These are phyloP conservation scores for Schrenkiella parvula DNA, from an alignment of 345 rosid species.

Conservation along the genomic window DNA sequence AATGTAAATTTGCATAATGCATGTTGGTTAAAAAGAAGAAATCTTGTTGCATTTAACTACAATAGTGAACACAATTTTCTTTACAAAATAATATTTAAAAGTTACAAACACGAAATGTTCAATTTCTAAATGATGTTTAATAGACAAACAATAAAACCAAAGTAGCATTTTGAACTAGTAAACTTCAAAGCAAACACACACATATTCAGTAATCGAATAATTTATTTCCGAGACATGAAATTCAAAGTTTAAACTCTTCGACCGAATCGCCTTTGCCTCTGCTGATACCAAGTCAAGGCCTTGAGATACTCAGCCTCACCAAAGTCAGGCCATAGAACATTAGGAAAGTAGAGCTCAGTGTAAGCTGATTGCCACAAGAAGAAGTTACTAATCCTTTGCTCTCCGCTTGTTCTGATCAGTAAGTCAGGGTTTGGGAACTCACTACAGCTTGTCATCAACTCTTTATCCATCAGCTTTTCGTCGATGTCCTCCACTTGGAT, in stretches of 20 bases:
- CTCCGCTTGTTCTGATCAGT: slow-evolving; percentile 63
- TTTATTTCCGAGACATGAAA: neutral
- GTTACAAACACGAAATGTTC: too few species aligned
- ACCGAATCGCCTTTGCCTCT: slow-evolving; percentile 57
- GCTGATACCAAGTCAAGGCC: slow-evolving; percentile 51
- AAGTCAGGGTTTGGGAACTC: slow-evolving; percentile 56
- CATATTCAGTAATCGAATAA: neutral
- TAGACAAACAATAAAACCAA: neutral
- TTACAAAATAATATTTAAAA: too few species aligned
- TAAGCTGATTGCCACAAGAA: slow-evolving; percentile 68
- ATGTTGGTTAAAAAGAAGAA: too few species aligned
- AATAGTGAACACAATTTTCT: too few species aligned
- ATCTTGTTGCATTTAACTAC: too few species aligned
- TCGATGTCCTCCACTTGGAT: slow-evolving; percentile 45
- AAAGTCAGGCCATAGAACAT: slow-evolving; percentile 65
- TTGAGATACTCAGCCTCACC: slow-evolving; percentile 40
- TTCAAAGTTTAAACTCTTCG: neutral
- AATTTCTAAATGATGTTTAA: too few species aligned
- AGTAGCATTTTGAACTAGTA: neutral
- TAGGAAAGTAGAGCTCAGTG: slow-evolving; percentile 57
- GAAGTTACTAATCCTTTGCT: slow-evolving; percentile 64
- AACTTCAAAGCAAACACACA: neutral
- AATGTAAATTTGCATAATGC: too few species aligned
- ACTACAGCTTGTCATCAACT: slow-evolving; percentile 51
- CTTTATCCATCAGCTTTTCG: slow-evolving; percentile 47